Evolutionary conservation across 306 rosid genomes (phyloP), one percentile per base, ranked within the genome.

Genomic region (Coriaria nepalensis): DNA sequence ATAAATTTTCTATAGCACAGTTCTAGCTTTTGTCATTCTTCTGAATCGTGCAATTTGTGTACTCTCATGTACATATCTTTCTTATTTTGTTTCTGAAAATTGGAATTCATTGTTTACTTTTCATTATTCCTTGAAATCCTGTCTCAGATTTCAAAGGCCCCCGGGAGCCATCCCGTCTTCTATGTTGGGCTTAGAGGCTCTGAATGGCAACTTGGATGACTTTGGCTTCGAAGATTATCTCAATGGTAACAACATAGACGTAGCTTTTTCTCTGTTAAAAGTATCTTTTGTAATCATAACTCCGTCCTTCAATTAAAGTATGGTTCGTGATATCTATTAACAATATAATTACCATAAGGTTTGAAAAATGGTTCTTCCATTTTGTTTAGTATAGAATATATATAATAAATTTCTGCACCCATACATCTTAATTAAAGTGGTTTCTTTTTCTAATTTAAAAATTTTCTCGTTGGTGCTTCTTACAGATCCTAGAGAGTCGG

Each of bases 401-500:
- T 9, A 7, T 49, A 42, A 13, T 5, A n/a, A 42, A n/a, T 2
- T 4, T 42, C 45, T 2, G 6, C 10, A 42, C 9, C 13, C 9
- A 10, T 4, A 42, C 45, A 42, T 42, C 4, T 42, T 42, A 13
- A 42, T 13, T 42, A 7, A 42, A 42, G 48, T 10, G n/a, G 37
- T 35, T 42, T 20, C 20, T 33, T 41, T 33, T 10, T 32, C 13
- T 38, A 35, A 40, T 12, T 40, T 32, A 54, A 33, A 14, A 34
- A 37, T 10, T 32, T 57, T 46, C 37, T 34, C 77, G 86, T 20
- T 20, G 29, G 29, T 20, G 29, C 3, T 20, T 20, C 29, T 20
- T 3, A 20, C 94, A 92, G 96, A 85, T 32, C 94, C 94, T 4
- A 72, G 77, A 6, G 98, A 92, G 9, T 85, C 93, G 0, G 98